Evolutionary conservation across 2,329 filamentous ascomycete genomes (phyloP).

Genomic region (Microsporum ferrugineum): DNA sequence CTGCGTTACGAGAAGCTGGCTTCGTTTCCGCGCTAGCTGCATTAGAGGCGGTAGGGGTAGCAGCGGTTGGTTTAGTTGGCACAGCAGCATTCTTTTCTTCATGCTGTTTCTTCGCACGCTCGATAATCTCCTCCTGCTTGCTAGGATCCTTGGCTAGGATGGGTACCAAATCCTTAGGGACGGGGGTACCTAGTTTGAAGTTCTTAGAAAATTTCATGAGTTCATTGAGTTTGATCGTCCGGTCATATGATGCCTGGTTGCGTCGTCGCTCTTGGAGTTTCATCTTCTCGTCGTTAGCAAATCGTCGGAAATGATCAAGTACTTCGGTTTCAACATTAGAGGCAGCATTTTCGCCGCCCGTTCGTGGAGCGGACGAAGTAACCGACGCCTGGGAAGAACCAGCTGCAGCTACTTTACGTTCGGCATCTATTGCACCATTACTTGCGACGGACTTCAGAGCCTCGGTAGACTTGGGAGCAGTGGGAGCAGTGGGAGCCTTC

Average conservation of each 20-base stretch:
- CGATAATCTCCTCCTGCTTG: constrained; percentile 87
- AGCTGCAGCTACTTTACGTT: constrained; percentile 18
- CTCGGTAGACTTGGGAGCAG: constrained; percentile 15
- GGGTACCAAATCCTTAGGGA: constrained; percentile 79
- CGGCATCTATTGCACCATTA: constrained; percentile 19
- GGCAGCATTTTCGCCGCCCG: constrained; percentile 42
- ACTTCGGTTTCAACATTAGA: constrained; percentile 52
- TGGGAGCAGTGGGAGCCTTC: constrained; percentile 8
- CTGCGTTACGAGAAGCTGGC: constrained; percentile 32
- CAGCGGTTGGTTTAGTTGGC: constrained; percentile 10
- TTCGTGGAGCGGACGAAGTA: constrained; percentile 14
- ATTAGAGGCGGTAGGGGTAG: constrained; percentile 22
- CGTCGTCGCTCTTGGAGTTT: constrained; percentile 48
- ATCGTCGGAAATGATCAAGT: constrained; percentile 53
- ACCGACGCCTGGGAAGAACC: constrained; percentile 22
- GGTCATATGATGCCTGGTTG: constrained; percentile 54
- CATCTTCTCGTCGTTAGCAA: constrained; percentile 51
- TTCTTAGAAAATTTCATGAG: constrained; percentile 87
- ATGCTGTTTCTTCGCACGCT: constrained; percentile 68
- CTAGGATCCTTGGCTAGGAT: constrained; percentile 94
- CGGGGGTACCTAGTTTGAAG: constrained; percentile 89
- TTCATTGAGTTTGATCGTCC: constrained; percentile 85
- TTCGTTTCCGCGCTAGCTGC: constrained; percentile 39
- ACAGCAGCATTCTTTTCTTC: constrained; percentile 42
- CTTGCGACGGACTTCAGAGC: constrained; percentile 16